Base-by-base conservation (phyloP, 345 rosid genomes). In the Hibiscus mutabilis region DNA sequence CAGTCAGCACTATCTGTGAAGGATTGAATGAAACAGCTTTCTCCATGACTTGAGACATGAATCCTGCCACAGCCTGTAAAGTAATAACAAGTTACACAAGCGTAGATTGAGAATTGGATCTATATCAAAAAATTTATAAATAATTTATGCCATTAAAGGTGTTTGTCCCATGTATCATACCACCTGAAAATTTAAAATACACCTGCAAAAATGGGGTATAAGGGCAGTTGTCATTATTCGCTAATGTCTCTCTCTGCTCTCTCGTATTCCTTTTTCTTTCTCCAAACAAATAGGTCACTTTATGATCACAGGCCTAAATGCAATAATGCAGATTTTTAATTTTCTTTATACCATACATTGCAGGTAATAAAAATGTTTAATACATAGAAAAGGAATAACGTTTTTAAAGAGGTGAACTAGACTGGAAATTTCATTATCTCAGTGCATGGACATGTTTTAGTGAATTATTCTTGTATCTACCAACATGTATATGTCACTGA, bases 11-110 rank as follows among this genome's bases (percentile, higher is more conserved):
- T 55, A 94, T 68, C 60, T 88, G 87, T 18, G 88, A 82, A 4
- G 98, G 96, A 37, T 84, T 72, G 68, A 88, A 91, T 73, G 89
- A 81, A 56, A 84, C 83, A 29, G 79, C 81, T 70, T 85, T 81
- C 70, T 81, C 81, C 37, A 78, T 75, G 62, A 82, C 81, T 82
- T 80, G 88, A 56, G 97, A 80, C 90, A 94, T 90, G 75, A 91
- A 94, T 35, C 84, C 86, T 44, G 97, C 84, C 62, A 91, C 84
- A 25, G 89, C 96, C 98, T 94, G 82, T 63, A 60, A 47, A 33
- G 69, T 31, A 68, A 66, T 14, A 52, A 69, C 16, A 64, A 33
- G 65, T 65, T 61, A 72, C 73, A 37, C 31, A 19, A 42, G 68
- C 31, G 24, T 12, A 24, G 24, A 21, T 19, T 19, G 49, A 62